Conservation (phyloP, 768 basidiomycete species). For the Erythrobasidium yunnanense region DNA sequence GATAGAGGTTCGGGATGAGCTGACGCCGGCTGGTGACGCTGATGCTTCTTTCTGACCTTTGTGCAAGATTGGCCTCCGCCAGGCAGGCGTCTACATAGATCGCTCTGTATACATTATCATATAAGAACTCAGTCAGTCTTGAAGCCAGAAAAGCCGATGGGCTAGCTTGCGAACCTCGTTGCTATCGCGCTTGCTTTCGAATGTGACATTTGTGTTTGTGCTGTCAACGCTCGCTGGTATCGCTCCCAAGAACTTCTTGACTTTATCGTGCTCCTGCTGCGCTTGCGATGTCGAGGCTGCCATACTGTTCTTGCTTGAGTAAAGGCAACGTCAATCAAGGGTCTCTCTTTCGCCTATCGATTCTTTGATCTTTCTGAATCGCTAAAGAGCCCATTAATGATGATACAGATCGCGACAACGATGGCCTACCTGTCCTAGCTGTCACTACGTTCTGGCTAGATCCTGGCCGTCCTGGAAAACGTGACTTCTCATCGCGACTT, state of each 20-base stretch:
- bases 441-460: no score
- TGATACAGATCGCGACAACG: no score
- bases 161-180: slow-evolving; percentile 2
- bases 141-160: not conserved
- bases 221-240: slow-evolving; percentile 8
- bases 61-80: slow-evolving; percentile 17
- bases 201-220: slow-evolving; percentile 22
- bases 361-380: no score
- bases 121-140: not conserved
- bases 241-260: slow-evolving; percentile 1
- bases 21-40: no score
- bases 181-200: slow-evolving; percentile 15
- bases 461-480: no score
- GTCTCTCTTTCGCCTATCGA: no score
- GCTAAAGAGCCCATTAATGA: no score
- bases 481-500: no score
- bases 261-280: not conserved
- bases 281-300: not conserved
- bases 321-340: not conserved
- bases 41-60: not conserved
- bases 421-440: no score
- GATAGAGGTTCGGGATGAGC: no score
- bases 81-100: slow-evolving; percentile 16
- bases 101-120: slow-evolving; percentile 1
- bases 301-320: not conserved